Evolutionary conservation across 2,329 filamentous ascomycete species (phyloP).

Genomic region (Diaporthe vaccinii): DNA sequence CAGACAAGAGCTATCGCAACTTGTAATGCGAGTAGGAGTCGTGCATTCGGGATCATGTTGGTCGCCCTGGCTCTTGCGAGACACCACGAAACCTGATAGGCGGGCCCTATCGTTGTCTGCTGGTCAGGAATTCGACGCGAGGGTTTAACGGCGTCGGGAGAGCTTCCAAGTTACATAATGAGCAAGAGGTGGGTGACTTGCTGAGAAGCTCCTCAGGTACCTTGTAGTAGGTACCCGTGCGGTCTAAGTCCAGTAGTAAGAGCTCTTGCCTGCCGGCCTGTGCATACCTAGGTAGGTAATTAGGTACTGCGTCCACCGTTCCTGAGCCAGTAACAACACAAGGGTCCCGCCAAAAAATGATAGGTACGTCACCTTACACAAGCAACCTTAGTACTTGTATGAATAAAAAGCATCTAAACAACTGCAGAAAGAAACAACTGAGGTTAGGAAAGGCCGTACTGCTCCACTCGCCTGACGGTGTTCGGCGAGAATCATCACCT

Average conservation of each 20-base stretch:
- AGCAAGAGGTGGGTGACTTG: background rate
- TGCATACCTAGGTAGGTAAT: too few species aligned
- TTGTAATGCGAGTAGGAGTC: slow-evolving; percentile 14
- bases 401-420: background rate
- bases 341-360: background rate
- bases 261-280: slow-evolving; percentile 26
- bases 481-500: background rate
- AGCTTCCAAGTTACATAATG: background rate
- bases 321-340: slow-evolving; percentile 1
- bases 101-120: background rate
- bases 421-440: background rate
- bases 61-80: background rate
- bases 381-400: background rate
- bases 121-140: background rate
- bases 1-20: slow-evolving; percentile 37
- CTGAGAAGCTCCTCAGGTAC: slow-evolving; percentile 7
- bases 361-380: background rate
- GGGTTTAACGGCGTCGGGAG: background rate
- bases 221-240: background rate
- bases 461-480: background rate
- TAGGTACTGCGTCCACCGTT: background rate
- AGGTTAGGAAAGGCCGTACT: background rate
- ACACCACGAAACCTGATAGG: background rate
- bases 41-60: slow-evolving; percentile 34
- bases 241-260: background rate